Percentiles rank a stretch among this genome's conserved stretches.
These are phyloP conservation scores for Fusarium haematococcum DNA, from an alignment of 2,329 filamentous ascomycete species.

Conservation along the genomic window DNA sequence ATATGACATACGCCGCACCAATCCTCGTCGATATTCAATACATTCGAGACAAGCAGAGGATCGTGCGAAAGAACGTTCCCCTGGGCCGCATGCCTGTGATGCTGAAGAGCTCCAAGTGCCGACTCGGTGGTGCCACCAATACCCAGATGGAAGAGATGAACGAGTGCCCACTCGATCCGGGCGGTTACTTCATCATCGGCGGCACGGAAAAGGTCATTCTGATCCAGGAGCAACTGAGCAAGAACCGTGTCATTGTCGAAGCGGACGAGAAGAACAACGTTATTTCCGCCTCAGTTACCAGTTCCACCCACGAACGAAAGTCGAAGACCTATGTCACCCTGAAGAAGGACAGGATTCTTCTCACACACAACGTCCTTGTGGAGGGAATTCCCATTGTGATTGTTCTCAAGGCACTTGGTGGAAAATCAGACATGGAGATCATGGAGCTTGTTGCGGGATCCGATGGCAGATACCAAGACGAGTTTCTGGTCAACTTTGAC, in stretches of 20 bases:
- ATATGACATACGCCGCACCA: constrained; percentile 97
- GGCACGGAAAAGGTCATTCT: constrained; percentile 99
- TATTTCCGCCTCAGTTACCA: constrained; percentile 95
- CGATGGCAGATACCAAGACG: constrained; percentile 90
- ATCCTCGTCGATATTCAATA: constrained; percentile 95
- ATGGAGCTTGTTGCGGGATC: constrained; percentile 89
- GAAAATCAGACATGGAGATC: constrained; percentile 95
- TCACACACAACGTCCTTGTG: constrained; percentile 92
- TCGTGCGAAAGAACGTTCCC: constrained; percentile 80
- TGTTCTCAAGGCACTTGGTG: constrained; percentile 90
- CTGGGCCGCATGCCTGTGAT: constrained; percentile 96
- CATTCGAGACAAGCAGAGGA: constrained; percentile 80
- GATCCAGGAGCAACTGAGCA: constrained; percentile 98
- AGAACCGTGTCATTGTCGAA: constrained; percentile 98
- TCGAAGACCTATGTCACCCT: constrained; percentile 96
- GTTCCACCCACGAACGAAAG: constrained; percentile 97
- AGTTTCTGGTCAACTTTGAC: constrained; percentile 95
- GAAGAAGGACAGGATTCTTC: constrained; percentile 90
- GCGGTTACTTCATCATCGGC: constrained; percentile 97
- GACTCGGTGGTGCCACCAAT: constrained; percentile 85
- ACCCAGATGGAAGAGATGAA: constrained; percentile 91
- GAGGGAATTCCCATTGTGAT: constrained; percentile 97
- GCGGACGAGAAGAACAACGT: constrained; percentile 91
- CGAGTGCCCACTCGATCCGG: constrained; percentile 95
- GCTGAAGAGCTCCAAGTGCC: constrained; percentile 95